phyloP scores from a whole-genome alignment of 805 yeast genomes.

The Cyberlindnera mycetangii region DNA sequence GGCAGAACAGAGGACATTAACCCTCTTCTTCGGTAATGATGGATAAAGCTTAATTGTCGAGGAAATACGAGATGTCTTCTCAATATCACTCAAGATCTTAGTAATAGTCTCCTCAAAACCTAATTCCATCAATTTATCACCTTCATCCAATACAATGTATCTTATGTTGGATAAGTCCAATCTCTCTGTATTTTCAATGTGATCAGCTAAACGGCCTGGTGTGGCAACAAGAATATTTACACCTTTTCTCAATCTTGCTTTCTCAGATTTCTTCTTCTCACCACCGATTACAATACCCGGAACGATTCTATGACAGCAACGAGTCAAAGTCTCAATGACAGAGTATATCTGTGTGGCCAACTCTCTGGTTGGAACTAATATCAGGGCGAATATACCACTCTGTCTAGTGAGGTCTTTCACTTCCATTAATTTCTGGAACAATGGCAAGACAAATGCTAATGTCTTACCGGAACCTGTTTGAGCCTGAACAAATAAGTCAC shows the following conservation, averaged over 20 bases:
- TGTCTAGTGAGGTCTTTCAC: constrained; percentile 50
- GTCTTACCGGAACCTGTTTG: constrained; percentile 99
- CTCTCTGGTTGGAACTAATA: constrained; percentile 93
- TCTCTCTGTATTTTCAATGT: constrained; percentile 81
- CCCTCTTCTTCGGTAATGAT: constrained; percentile 63
- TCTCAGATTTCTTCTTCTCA: constrained; percentile 94
- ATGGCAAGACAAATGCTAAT: constrained; percentile 80
- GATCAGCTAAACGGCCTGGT: constrained; percentile 95
- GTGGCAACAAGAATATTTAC: constrained; percentile 95
- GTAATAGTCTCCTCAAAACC: constrained; percentile 95
- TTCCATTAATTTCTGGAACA: constrained; percentile 66
- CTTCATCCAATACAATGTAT: constrained; percentile 93
- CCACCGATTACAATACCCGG: constrained; percentile 98
- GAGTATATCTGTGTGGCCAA: constrained; percentile 85
- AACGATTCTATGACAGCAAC: constrained; percentile 83
- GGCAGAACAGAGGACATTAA: constrained; percentile 90
- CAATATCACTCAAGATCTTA: constrained; percentile 62
- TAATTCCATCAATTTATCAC: constrained; percentile 91
- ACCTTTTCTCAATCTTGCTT: constrained; percentile 93
- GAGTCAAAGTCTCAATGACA: constrained; percentile 68
- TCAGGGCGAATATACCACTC: constrained; percentile 84
- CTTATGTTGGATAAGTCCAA: constrained; percentile 72
- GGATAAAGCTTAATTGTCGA: constrained; percentile 41
- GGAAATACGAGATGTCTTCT: constrained; percentile 38
- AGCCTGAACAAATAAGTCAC: constrained; percentile 87